phyloP scores from a whole-genome alignment of 2,329 filamentous ascomycete species.

The Cytospora schulzeri region DNA sequence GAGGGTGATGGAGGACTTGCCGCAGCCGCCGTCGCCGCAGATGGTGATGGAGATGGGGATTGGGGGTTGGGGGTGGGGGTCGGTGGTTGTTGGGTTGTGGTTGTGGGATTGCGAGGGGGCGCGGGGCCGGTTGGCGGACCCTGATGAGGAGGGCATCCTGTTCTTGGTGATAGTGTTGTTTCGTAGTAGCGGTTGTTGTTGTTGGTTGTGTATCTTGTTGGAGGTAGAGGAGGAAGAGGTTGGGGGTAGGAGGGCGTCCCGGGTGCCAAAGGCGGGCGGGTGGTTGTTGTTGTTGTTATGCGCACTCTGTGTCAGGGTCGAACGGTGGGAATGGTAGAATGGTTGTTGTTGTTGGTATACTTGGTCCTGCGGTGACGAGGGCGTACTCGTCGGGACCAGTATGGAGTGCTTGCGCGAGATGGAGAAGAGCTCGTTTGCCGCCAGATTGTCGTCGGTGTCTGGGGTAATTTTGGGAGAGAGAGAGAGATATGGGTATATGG shows the following conservation, averaged over 20 bases:
- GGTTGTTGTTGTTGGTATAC: constrained; percentile 4
- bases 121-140: constrained; percentile 20
- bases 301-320: constrained; percentile 13
- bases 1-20: constrained; percentile 83
- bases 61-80: constrained; percentile 38
- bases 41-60: constrained; percentile 75
- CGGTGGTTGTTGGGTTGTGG: constrained; percentile 23
- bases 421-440: constrained; percentile 26
- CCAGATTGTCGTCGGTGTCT: constrained; percentile 25
- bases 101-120: constrained; percentile 21
- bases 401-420: constrained; percentile 29
- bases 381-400: constrained; percentile 24
- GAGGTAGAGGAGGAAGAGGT: constrained; percentile 5
- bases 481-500: too few species aligned
- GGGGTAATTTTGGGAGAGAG: constrained; percentile 6
- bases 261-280: constrained; percentile 1
- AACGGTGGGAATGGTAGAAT: constrained; percentile 24
- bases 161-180: too few species aligned
- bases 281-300: not conserved
- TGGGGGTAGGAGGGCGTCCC: constrained; percentile 7
- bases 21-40: constrained; percentile 82
- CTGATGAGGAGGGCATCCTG: constrained; percentile 27
- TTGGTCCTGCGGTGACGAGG: constrained; percentile 21
- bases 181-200: not conserved
- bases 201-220: not conserved